phyloP scores from a whole-genome alignment of 2,329 filamentous ascomycete species.

The Sporothrix phasma region DNA sequence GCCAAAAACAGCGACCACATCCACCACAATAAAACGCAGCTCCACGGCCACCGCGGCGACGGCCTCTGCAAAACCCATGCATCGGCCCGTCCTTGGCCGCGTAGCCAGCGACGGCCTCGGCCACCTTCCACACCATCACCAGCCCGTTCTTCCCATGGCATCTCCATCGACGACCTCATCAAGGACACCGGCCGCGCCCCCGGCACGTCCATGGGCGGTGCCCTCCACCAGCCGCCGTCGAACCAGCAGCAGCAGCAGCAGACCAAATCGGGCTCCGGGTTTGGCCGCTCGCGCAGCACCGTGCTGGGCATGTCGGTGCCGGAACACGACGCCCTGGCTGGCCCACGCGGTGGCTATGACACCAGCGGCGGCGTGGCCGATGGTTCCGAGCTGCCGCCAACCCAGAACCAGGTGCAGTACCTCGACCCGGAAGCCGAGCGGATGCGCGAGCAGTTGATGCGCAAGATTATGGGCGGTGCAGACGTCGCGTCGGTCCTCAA shows the following conservation, averaged over 20 bases:
- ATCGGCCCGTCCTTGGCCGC: constrained; percentile 10
- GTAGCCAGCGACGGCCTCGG: constrained; percentile 16
- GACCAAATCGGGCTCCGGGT: constrained; percentile 16
- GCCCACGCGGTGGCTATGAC: constrained; percentile 19
- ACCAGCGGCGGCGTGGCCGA: constrained; percentile 24
- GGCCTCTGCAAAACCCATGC: not conserved
- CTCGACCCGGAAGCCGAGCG: constrained; percentile 39
- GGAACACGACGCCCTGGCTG: constrained; percentile 21
- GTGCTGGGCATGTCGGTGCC: constrained; percentile 18
- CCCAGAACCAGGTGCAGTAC: constrained; percentile 45
- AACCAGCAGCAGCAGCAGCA: not conserved
- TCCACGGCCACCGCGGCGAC: constrained; percentile 21
- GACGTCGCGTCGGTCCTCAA: not conserved
- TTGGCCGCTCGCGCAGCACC: constrained; percentile 6
- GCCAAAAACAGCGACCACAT: constrained; percentile 17
- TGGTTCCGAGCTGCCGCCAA: constrained; percentile 24
- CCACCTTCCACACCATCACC: constrained; percentile 12
- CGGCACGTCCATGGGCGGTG: constrained; percentile 12
- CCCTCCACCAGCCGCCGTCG: constrained; percentile 4
- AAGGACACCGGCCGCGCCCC: constrained; percentile 9
- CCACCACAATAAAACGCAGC: constrained; percentile 16
- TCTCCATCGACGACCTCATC: constrained; percentile 17
- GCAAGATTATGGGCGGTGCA: constrained; percentile 29
- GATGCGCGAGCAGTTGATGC: constrained; percentile 36
- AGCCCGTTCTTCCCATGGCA: constrained; percentile 5